phyloP scores from a whole-genome alignment of 306 rosid genomes.

The Fragaria ananassa region DNA sequence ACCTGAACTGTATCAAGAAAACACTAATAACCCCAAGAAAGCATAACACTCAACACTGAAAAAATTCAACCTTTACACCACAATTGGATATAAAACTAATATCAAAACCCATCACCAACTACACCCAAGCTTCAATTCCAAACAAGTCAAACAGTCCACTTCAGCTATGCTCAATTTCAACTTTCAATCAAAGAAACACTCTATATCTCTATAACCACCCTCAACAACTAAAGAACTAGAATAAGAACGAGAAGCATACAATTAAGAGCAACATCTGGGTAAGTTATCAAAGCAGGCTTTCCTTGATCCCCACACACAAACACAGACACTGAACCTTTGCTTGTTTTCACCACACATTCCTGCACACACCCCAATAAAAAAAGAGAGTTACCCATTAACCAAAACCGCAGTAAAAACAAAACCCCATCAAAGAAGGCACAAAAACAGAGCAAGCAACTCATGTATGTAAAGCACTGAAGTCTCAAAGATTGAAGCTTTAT shows the following conservation, averaged over 20 bases:
- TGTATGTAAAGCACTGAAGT: neutral
- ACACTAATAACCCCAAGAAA: slow-evolving; percentile 2
- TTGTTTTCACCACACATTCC: slow-evolving; percentile 78
- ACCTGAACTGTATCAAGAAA: neutral
- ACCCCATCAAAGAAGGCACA: slow-evolving; percentile 11
- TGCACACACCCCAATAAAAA: slow-evolving; percentile 13
- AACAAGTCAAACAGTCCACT: slow-evolving; percentile 3
- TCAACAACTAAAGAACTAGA: neutral
- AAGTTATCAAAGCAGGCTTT: slow-evolving; percentile 80
- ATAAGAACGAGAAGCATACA: slow-evolving; percentile 42
- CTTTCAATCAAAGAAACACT: neutral
- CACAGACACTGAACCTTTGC: slow-evolving; percentile 73
- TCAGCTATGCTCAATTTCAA: slow-evolving; percentile 4
- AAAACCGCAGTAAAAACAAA: neutral
- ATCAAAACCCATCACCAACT: slow-evolving; percentile 11
- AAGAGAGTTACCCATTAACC: neutral
- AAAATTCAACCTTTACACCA: neutral
- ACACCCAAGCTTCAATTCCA: slow-evolving; percentile 1
- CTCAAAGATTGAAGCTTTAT: slow-evolving; percentile 1
- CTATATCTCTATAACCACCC: neutral
- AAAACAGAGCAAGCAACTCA: neutral
- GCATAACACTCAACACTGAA: neutral
- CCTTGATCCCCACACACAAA: slow-evolving; percentile 83
- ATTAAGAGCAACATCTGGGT: slow-evolving; percentile 85
- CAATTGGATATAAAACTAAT: neutral